phyloP scores from a whole-genome alignment of 2,329 filamentous ascomycete species.

The Ceratocystiopsis sp. region DNA sequence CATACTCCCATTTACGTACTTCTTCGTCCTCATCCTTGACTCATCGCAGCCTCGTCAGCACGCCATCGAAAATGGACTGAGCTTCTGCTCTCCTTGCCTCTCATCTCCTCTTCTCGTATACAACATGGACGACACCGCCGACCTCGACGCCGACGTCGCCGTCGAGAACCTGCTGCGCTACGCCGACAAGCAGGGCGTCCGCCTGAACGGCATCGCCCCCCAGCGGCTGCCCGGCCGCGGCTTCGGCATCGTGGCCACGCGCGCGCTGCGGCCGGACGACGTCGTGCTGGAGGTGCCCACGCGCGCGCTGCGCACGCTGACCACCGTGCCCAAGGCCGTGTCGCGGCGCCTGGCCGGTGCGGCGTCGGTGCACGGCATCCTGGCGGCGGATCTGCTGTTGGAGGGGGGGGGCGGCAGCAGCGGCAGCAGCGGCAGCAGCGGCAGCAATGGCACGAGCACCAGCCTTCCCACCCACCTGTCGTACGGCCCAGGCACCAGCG shows the following conservation, averaged over 20 bases:
- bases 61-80: too few relatives aligned
- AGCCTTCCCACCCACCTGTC: too few relatives aligned
- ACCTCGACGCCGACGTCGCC: neutral
- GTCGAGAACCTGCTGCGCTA: conserved; percentile 25
- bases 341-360: conserved; percentile 31
- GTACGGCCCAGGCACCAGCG: conserved; percentile 14
- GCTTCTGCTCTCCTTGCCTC: too few relatives aligned
- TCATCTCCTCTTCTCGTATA: neutral
- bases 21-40: neutral
- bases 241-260: conserved; percentile 59
- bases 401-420: conserved; percentile 19
- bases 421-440: too few relatives aligned
- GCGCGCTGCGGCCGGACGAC: conserved; percentile 39
- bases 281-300: conserved; percentile 46
- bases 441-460: too few relatives aligned
- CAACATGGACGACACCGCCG: conserved; percentile 2
- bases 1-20: too few relatives aligned
- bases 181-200: conserved; percentile 47
- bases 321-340: conserved; percentile 38
- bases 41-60: too few relatives aligned
- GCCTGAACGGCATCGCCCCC: conserved; percentile 49
- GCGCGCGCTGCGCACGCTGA: conserved; percentile 44
- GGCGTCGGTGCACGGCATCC: conserved; percentile 50
- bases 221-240: conserved; percentile 54
- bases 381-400: conserved; percentile 51